phyloP scores from a whole-genome alignment of 192 early-diverging fungal species.

The Podila verticillata region DNA sequence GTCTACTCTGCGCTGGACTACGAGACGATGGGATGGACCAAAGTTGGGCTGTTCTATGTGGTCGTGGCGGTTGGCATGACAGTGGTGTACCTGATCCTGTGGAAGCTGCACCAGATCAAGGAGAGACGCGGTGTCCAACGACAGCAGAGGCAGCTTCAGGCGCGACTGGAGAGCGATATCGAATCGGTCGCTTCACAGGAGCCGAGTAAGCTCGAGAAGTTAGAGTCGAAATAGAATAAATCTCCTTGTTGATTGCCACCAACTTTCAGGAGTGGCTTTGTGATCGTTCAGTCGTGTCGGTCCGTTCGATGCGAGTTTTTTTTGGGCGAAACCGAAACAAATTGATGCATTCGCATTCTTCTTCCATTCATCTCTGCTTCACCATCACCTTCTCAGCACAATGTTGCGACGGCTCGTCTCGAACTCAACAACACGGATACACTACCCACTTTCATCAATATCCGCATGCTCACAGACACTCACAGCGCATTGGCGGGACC shows the following conservation, averaged over 20 bases:
- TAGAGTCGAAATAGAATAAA: neutral
- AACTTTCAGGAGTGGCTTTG: too few species aligned
- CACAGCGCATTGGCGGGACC: too few species aligned
- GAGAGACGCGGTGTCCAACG: neutral
- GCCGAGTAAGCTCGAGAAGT: neutral
- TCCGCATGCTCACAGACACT: too few species aligned
- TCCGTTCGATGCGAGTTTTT: too few species aligned
- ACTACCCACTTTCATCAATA: too few species aligned
- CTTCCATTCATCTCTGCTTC: too few species aligned
- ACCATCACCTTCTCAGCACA: too few species aligned
- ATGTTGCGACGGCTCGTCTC: too few species aligned
- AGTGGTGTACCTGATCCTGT: neutral
- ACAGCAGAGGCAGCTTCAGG: neutral
- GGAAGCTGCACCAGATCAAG: constrained; percentile 10
- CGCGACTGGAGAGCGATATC: neutral
- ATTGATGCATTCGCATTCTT: too few species aligned
- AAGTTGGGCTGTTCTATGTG: neutral
- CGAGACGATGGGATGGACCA: constrained; percentile 2
- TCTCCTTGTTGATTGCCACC: neutral
- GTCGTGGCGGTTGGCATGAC: neutral
- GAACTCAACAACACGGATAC: too few species aligned
- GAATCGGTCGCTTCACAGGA: neutral
- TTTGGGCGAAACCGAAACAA: too few species aligned
- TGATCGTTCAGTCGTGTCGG: too few species aligned
- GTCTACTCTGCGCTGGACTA: constrained; percentile 19